A percentile compares a stretch with the other conserved stretches of the same genome.
phyloP scores from a whole-genome alignment of 2,329 filamentous ascomycete genomes.

The Beauveria pseudobassiana region DNA sequence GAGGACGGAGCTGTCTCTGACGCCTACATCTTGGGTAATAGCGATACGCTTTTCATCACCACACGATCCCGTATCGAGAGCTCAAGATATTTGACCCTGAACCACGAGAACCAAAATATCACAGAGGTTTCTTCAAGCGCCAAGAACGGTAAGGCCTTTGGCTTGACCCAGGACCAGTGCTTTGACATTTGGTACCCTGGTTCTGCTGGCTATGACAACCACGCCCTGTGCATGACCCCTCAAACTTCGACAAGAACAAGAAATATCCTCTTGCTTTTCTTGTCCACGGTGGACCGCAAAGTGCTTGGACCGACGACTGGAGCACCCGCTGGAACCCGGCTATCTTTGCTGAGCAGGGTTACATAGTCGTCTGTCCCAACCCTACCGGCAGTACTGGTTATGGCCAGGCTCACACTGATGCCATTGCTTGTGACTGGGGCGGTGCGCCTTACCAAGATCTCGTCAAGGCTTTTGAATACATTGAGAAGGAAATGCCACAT shows the following conservation, averaged over 20 bases:
- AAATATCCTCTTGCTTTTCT: conserved; percentile 74
- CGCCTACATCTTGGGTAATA: conserved; percentile 43
- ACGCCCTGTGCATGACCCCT: conserved; percentile 59
- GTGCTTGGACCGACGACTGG: conserved; percentile 69
- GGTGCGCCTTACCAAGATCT: conserved; percentile 78
- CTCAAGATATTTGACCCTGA: conserved; percentile 57
- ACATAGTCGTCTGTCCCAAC: conserved; percentile 74
- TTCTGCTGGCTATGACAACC: conserved; percentile 56
- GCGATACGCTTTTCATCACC: conserved; percentile 51
- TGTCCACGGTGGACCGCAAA: conserved; percentile 78
- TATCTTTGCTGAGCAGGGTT: conserved; percentile 81
- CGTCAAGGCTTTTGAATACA: conserved; percentile 67
- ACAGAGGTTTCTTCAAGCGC: conserved; percentile 55
- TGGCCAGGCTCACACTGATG: conserved; percentile 68
- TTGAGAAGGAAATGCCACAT: conserved; percentile 57
- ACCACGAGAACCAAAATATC: conserved; percentile 31
- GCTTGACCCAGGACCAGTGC: conserved; percentile 55
- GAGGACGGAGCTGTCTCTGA: conserved; percentile 47
- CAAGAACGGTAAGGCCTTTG: conserved; percentile 58
- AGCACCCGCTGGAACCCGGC: conserved; percentile 80
- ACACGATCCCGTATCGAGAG: conserved; percentile 66
- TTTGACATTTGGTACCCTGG: conserved; percentile 64
- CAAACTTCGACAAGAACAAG: conserved; percentile 58
- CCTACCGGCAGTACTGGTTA: conserved; percentile 79
- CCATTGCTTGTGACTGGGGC: conserved; percentile 76